Base-by-base conservation (phyloP, 352 stramenopile species). In the Phytophthora constricta region DNA sequence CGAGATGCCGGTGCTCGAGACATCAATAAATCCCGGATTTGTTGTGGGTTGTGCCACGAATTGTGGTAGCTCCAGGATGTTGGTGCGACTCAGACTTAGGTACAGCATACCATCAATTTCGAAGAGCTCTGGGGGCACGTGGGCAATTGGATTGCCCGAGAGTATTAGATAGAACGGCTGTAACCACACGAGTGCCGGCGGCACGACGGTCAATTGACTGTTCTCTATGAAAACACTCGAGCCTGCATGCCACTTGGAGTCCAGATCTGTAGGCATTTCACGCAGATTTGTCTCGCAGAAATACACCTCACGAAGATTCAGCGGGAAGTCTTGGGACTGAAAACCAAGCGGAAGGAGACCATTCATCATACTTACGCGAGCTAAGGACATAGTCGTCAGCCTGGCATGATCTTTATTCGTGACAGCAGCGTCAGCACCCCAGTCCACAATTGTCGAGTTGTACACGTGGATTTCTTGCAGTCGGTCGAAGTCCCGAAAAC, bases 391-490 rank as follows among this genome's bases (percentile, higher is more conserved):
- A 16, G 68, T 54, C 0, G 52, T 49, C 22, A 87, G 17, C 3
- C 58, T 33, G 11, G 65, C 63, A 27, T 85, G 70, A 16, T 60
- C 20, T 4, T 33, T 31, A 17, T 53, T 54, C 2, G 62, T 73
- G 20, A 82, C 33, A 0, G 65, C 68, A 7, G 57, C 65, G 4
- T 43, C 28, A 7, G 33, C n/a, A 9, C 58, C 56, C 74, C 71
- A 84, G 33, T 51, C 26, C 3, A 47, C 39, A 39, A 86, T 53
- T 4, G 52, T 70, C 1, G 69, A 76, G 14, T 82, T 74, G 64
- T 79, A 80, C 4, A 84, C 56, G 11, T 14, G 4, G 16, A 65
- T 46, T n/a, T 65, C 20, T 4, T 76, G 73, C n/a, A 87, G 49
- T 3, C 50, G 53, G 14, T 70, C 52, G 23, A 85, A 55, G 14